Evolutionary conservation across 129 eudicot species (phyloP), one percentile per base, ranked within the genome.

Genomic region (Flaveria linearis): DNA sequence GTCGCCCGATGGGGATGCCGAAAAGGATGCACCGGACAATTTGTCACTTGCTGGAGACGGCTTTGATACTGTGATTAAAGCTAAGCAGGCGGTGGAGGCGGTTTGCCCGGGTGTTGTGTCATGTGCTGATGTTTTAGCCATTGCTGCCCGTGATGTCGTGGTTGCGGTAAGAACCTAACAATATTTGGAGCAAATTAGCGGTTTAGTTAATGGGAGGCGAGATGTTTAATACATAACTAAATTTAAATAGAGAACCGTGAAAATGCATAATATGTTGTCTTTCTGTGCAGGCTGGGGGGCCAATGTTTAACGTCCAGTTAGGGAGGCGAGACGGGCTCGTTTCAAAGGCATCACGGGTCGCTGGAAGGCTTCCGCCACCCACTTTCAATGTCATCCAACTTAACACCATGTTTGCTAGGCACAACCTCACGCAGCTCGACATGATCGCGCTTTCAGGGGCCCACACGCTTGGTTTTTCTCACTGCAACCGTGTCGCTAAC

Each of bases 371-470:
- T 25, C 98, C 98, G 7, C 74, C 72, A 4, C 98, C 98, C 5
- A 45, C 71, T 43, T 80, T 80, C 73, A 65, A 81, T 23, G 83
- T 88, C 77, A 33, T 16, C 39, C 85, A 88, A 74, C 90, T 92
- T 18, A 84, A 82, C 71, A 43, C 92, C 69, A 82, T 92, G 26
- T 92, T 89, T 33, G 85, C 90, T 16, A 75, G 36, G 12, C 49
- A 86, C 78, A 83, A 82, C 72, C 88, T 90, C 36, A 65, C 87
- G 20, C 83, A 90, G 30, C 74, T 82, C 8, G 94, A 92, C 67
- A 86, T 92, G 96, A 83, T 89, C 9, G 93, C 98, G 1, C 92
- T 92, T 11, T 92, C 98, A 1, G 98, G 96, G 5, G 85, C 88
- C 69, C 97, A 92, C 84, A 85, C 97, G 3, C 55, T 92, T 7